Base-by-base conservation (phyloP, 306 rosid species). In the Cercis canadensis region DNA sequence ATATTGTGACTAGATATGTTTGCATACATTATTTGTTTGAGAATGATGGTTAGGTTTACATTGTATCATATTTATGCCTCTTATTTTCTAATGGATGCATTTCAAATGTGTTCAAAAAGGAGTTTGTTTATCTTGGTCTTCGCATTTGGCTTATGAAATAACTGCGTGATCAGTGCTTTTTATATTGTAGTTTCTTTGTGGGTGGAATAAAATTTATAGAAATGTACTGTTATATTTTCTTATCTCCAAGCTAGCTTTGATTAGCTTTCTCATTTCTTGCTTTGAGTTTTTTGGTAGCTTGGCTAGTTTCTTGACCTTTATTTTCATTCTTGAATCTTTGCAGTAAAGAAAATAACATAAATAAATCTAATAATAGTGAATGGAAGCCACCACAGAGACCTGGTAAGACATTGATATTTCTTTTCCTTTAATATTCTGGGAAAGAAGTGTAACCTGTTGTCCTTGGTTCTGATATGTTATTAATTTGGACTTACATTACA, bases 341-440 rank as follows among this genome's bases (percentile, higher is more conserved):
- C 85, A 92, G 98, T 88, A 86, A 88, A 81, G 98, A 88, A 61
- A 79, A 65, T 71, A 73, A 64, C 76, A 69, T 70, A 66, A 81
- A 67, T 65, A 83, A 92, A 85, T 69, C 80, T 72, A 80, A 72
- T 72, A 80, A 72, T 62, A 82, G 62, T 52, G 98, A 87, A 78
- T 81, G 75, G 84, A 92, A 85, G 85, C 87, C 92, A 69, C 82
- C 96, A 39, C 84, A 85, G 64, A 83, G 67, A 81, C 77, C 95
- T 73, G 98, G 98, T 90, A 88, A 57, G 80, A 46, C 32, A 52
- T 67, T 62, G 47, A 70, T 58, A 11, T 8, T 32, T 44, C 11
- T 63, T 34, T 74, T 46, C 66, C 62, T 21, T 57, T 13, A 37
- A 55, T 56, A 11, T 8, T 31, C 29, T 51, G 14, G 57, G n/a